phyloP scores from a whole-genome alignment of 768 basidiomycete genomes.

The Leccinum disarticulatum region DNA sequence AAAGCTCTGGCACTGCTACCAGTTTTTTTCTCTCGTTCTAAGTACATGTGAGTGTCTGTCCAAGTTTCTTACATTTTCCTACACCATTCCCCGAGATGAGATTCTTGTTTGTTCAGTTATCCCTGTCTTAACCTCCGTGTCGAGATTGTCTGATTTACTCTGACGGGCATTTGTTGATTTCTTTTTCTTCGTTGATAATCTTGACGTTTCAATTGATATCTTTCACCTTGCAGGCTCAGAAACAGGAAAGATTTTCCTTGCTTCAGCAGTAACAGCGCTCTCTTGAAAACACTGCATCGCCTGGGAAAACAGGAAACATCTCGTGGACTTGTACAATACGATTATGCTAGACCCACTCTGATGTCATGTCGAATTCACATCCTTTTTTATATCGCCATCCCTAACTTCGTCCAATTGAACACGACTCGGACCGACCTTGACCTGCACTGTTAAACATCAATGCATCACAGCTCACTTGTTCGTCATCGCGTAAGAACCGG shows the following conservation, averaged over 20 bases:
- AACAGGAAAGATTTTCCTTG: background rate
- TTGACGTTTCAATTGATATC: background rate
- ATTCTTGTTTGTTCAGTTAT: conserved; percentile 18
- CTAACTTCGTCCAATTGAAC: no score
- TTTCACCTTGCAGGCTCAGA: background rate
- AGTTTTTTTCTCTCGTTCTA: no score
- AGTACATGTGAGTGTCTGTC: no score
- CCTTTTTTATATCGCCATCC: no score
- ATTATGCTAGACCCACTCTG: background rate
- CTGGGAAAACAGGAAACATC: background rate
- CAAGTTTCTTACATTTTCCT: background rate
- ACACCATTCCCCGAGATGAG: conserved; percentile 16
- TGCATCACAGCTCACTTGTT: background rate
- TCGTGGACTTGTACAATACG: background rate
- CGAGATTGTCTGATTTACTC: background rate
- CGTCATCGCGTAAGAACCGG: background rate
- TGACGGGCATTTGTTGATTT: background rate
- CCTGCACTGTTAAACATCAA: no score
- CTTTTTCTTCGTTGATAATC: background rate
- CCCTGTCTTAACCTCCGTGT: no score
- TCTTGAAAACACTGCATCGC: background rate
- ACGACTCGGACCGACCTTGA: no score
- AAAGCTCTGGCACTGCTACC: no score
- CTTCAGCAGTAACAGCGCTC: background rate
- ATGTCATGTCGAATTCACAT: no score